A percentile compares a stretch with the other conserved stretches of the same genome.
These are phyloP conservation scores for Ophiosphaerella herpotricha DNA, from an alignment of 2,329 filamentous ascomycete genomes.

Conservation along the genomic window DNA sequence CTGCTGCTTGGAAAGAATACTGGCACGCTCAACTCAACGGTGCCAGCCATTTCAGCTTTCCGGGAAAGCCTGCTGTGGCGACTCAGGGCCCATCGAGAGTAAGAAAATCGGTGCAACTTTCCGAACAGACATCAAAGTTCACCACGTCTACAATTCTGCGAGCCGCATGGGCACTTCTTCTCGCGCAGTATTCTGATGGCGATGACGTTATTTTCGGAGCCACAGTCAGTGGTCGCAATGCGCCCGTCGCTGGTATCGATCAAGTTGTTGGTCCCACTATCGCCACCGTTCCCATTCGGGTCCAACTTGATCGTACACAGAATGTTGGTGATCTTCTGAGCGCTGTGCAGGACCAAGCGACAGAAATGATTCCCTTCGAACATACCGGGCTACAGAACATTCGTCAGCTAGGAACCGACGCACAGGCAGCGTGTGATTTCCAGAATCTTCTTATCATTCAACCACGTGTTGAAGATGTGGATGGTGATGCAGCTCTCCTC, in stretches of 20 bases:
- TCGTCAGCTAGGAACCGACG: not conserved
- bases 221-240: constrained; percentile 15
- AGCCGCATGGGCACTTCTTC: constrained; percentile 22
- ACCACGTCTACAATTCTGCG: constrained; percentile 11
- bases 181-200: constrained; percentile 9
- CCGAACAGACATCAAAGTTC: not conserved
- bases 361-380: constrained; percentile 16
- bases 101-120: too few species aligned
- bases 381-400: constrained; percentile 51
- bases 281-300: constrained; percentile 45
- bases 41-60: not conserved
- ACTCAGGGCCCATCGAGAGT: too few species aligned
- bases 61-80: not conserved
- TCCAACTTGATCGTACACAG: constrained; percentile 22
- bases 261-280: constrained; percentile 42
- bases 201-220: constrained; percentile 17
- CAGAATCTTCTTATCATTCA: constrained; percentile 60
- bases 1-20: constrained; percentile 7
- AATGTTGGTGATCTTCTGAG: constrained; percentile 9
- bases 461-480: not conserved
- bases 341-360: constrained; percentile 16
- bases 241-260: constrained; percentile 26
- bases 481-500: constrained; percentile 8
- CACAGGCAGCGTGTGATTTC: constrained; percentile 44
- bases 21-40: not conserved